These are phyloP conservation scores for Aspergillus ostianus DNA, from an alignment of 495 filamentous ascomycete genomes.

Conservation along the genomic window DNA sequence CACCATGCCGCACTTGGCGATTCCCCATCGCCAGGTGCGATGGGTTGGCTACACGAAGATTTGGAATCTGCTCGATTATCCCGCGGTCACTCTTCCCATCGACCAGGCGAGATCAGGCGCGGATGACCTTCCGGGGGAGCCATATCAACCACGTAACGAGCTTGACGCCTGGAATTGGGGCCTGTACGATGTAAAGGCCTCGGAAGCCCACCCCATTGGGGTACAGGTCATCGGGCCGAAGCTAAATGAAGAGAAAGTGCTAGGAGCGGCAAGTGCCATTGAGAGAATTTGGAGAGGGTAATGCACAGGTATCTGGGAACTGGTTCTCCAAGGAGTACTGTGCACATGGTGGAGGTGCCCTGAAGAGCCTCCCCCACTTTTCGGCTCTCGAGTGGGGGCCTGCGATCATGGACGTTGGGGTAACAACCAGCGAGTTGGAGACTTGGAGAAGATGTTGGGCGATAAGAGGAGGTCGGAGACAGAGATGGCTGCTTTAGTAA, in stretches of 20 bases:
- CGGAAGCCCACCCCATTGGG: conserved; percentile 46
- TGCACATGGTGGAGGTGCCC: neutral
- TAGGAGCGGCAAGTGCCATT: conserved; percentile 42
- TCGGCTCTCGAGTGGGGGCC: neutral
- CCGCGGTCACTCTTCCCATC: conserved; percentile 55
- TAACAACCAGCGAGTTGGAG: neutral
- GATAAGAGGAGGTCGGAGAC: too few relatives aligned
- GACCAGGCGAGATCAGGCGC: conserved; percentile 48
- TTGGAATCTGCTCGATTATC: conserved; percentile 71
- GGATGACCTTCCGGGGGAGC: conserved; percentile 38
- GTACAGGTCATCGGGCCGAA: conserved; percentile 54
- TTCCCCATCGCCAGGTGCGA: conserved; percentile 46
- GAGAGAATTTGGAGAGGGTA: conserved; percentile 34
- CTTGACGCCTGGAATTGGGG: conserved; percentile 52
- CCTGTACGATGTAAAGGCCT: conserved; percentile 42
- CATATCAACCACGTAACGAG: conserved; percentile 50
- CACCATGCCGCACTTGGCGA: conserved; percentile 45
- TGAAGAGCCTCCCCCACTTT: neutral
- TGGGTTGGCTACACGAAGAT: conserved; percentile 62
- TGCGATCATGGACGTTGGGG: neutral
- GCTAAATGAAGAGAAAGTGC: conserved; percentile 54
- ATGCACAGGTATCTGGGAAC: neutral
- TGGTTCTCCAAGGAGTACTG: neutral
- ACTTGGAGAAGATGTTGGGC: neutral
- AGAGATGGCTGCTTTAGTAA: too few relatives aligned